phyloP scores from a whole-genome alignment of 2,329 filamentous ascomycete species.

The Stemphylium lycopersici region DNA sequence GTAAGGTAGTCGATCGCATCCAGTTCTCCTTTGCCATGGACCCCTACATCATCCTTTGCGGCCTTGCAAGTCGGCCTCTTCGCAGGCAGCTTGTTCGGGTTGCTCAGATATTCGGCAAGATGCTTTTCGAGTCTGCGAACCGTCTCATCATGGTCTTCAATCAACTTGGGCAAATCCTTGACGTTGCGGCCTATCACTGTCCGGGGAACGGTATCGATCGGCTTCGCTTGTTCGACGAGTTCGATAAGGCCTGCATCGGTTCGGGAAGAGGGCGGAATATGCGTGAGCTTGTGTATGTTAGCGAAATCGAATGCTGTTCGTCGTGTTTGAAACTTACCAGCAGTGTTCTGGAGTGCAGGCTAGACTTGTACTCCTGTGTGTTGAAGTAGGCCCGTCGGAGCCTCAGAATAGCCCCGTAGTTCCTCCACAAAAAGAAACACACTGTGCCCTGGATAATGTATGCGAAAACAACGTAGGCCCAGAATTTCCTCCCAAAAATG shows the following conservation, averaged over 20 bases:
- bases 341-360: slow-evolving; percentile 74
- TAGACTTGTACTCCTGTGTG: slow-evolving; percentile 83
- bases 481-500: slow-evolving; percentile 58
- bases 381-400: slow-evolving; percentile 81
- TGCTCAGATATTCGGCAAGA: slow-evolving; percentile 81
- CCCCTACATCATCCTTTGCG: slow-evolving; percentile 74
- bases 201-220: slow-evolving; percentile 75
- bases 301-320: not conserved
- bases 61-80: slow-evolving; percentile 78
- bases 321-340: slow-evolving; percentile 50
- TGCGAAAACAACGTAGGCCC: slow-evolving; percentile 64
- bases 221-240: slow-evolving; percentile 78
- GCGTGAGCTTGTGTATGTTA: slow-evolving; percentile 66
- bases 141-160: slow-evolving; percentile 78
- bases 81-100: slow-evolving; percentile 78
- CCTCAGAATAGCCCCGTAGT: slow-evolving; percentile 74
- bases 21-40: slow-evolving; percentile 72
- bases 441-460: slow-evolving; percentile 75
- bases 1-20: slow-evolving; percentile 96
- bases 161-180: slow-evolving; percentile 82
- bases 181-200: slow-evolving; percentile 88
- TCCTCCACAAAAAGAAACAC: slow-evolving; percentile 83
- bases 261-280: slow-evolving; percentile 75
- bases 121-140: slow-evolving; percentile 83
- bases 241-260: slow-evolving; percentile 88